Evolutionary conservation across 1,284 basidiomycete genomes (phyloP).

Genomic region (Boletus holoroseus): DNA sequence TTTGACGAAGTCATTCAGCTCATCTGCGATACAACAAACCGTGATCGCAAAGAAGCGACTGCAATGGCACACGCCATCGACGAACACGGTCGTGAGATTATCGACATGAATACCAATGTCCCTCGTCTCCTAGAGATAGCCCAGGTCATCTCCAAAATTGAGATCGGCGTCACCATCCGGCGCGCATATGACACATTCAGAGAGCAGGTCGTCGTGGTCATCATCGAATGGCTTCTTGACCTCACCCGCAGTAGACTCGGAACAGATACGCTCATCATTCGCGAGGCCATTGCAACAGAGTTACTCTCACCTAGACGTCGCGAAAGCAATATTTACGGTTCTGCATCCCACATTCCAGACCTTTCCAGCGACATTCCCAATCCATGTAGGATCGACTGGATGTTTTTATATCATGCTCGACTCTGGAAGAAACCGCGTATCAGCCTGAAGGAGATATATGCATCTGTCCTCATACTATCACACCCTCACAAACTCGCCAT

Average conservation of each 20-base stretch:
- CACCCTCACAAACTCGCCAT: conserved; percentile 74
- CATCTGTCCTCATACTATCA: conserved; percentile 68
- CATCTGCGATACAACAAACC: conserved; percentile 62
- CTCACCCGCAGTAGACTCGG: conserved; percentile 69
- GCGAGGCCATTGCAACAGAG: conserved; percentile 68
- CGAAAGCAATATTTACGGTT: conserved; percentile 38
- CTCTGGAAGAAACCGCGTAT: conserved; percentile 82
- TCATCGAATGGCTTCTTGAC: conserved; percentile 85
- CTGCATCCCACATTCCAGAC: conserved; percentile 35
- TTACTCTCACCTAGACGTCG: conserved; percentile 58
- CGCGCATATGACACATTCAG: conserved; percentile 85
- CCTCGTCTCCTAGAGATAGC: conserved; percentile 74
- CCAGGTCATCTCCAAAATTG: conserved; percentile 79
- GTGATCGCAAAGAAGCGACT: conserved; percentile 58
- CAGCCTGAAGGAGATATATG: conserved; percentile 78
- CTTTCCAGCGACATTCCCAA: conserved; percentile 49
- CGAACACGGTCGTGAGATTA: conserved; percentile 79
- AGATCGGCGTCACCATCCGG: conserved; percentile 87
- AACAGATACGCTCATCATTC: conserved; percentile 60
- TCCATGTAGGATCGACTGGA: conserved; percentile 62
- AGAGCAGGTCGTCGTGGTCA: conserved; percentile 79
- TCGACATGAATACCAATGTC: conserved; percentile 72
- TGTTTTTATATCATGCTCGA: conserved; percentile 74
- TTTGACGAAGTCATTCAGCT: conserved; percentile 86
- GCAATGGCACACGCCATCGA: conserved; percentile 70